Base-by-base conservation (phyloP, 805 yeast genomes). In the Blastobotrys mokoenaii region DNA sequence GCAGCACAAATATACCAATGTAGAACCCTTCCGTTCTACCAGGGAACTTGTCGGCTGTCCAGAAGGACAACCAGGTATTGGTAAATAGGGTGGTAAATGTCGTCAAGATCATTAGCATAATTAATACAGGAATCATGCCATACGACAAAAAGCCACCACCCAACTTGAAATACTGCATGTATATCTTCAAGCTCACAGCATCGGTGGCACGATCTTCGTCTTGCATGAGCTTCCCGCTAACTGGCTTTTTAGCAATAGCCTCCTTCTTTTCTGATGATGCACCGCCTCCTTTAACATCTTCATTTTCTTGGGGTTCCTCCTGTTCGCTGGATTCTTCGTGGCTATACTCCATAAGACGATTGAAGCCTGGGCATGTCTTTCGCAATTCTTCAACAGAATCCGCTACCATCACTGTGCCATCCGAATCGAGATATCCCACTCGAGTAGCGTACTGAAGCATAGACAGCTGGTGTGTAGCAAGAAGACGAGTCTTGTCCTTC, bases 1-100 rank as follows among this genome's bases (percentile, higher is more conserved):
- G 53, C 36, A 62, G 66, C 49, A 78, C 81, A 43, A 62, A 66
- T 38, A 85, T 54, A 1, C 93, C 95, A 61, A 82, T 82, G 66
- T 86, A 85, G 54, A 79, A 78, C 0, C 78, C 74, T 44, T 71
- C 66, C 6, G 73, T 46, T 45, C 61, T 59, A 3, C 67, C 57
- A 67, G 61, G 49, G 56, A 82, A 85, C 58, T 73, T 77, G 42
- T 68, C 49, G 15, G 69, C 71, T 3, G 81, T 70, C 96, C 96
- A 87, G 63, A 82, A 87, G 1, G 94, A 80, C 48, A 88, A 69
- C 94, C 94, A 84, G 15, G 82, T 79, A 68, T 69, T 49, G 73
- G 68, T 60, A 59, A 64, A 62, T 48, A 22, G 48, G 50, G 41
- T 54, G 49, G 82, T 3, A 75, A 73, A 40, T 73, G 67, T 65